phyloP scores from a whole-genome alignment of 805 yeast genomes.

The Saccharomycopsis sp. region DNA sequence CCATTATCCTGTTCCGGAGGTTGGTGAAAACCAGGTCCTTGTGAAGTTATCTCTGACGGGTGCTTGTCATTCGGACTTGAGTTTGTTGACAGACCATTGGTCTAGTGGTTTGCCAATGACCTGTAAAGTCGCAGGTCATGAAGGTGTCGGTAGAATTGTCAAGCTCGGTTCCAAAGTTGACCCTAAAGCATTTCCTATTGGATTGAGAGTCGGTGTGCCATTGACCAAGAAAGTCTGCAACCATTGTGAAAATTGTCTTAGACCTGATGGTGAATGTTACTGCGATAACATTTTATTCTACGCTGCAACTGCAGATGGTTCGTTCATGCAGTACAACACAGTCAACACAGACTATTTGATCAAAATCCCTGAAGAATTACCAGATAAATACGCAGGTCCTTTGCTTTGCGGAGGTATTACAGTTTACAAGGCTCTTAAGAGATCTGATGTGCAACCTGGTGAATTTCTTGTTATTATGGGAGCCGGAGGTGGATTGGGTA shows the following conservation, averaged over 20 bases:
- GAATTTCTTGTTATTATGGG: slow-evolving; percentile 73
- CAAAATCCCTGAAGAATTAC: slow-evolving; percentile 41
- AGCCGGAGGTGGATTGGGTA: slow-evolving; percentile 79
- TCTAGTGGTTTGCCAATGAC: slow-evolving; percentile 24
- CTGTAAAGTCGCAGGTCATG: slow-evolving; percentile 27
- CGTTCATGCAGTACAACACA: slow-evolving; percentile 62
- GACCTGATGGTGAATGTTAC: slow-evolving; percentile 32
- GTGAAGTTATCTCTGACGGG: slow-evolving; percentile 34
- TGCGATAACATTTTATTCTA: slow-evolving; percentile 65
- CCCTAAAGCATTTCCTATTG: slow-evolving; percentile 21
- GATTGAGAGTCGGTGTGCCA: slow-evolving; percentile 26
- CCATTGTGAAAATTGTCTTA: slow-evolving; percentile 23
- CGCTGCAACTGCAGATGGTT: slow-evolving; percentile 69
- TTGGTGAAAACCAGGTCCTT: slow-evolving; percentile 24
- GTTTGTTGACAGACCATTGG: slow-evolving; percentile 36
- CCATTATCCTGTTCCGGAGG: slow-evolving; percentile 30
- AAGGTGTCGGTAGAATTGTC: slow-evolving; percentile 28
- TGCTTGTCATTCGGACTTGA: slow-evolving; percentile 39
- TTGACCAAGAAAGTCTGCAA: slow-evolving; percentile 23
- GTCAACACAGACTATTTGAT: slow-evolving; percentile 63
- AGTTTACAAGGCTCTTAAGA: slow-evolving; percentile 61
- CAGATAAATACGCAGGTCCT: slow-evolving; percentile 40
- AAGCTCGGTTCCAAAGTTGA: slow-evolving; percentile 24
- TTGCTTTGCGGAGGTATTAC: slow-evolving; percentile 65
- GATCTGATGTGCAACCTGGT: slow-evolving; percentile 52